Conservation (phyloP, 768 basidiomycete species). For the Boletus barrowsii region DNA sequence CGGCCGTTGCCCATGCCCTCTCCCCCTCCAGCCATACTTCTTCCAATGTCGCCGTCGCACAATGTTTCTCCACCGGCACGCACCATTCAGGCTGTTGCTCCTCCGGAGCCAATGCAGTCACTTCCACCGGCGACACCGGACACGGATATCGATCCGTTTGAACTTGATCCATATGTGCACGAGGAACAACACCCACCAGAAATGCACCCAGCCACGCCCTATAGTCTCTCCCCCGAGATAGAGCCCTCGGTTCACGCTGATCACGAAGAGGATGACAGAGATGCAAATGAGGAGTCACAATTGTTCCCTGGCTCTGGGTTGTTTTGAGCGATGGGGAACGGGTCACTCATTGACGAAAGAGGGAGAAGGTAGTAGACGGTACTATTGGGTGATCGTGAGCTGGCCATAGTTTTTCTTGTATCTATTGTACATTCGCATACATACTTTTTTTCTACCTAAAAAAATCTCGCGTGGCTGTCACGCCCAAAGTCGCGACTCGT, state of each 20-base stretch:
- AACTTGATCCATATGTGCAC: slow-evolving; percentile 25
- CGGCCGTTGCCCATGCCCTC: slow-evolving; percentile 10
- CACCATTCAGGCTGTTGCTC: slow-evolving; percentile 1
- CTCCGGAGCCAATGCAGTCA: slow-evolving; percentile 14
- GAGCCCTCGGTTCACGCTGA: slow-evolving; percentile 6
- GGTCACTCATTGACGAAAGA: too few species aligned
- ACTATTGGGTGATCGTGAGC: slow-evolving; percentile 1
- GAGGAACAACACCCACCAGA: slow-evolving; percentile 19
- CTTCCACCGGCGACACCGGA: slow-evolving; percentile 24
- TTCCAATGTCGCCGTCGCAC: slow-evolving; percentile 7
- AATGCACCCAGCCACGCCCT: slow-evolving; percentile 20
- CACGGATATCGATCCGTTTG: slow-evolving; percentile 34
- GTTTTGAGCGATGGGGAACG: slow-evolving; percentile 25
- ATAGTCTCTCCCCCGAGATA: slow-evolving; percentile 26
- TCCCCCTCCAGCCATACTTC: slow-evolving; percentile 10
- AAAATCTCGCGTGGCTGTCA: too few species aligned
- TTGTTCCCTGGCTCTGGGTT: slow-evolving; percentile 44
- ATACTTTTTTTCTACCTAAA: too few species aligned
- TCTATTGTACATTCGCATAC: too few species aligned
- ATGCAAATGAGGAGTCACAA: slow-evolving; percentile 33
- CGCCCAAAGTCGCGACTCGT: too few species aligned
- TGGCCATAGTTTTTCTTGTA: neutral
- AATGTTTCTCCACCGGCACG: slow-evolving; percentile 2
- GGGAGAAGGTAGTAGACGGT: slow-evolving; percentile 12
- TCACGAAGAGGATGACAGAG: slow-evolving; percentile 21